Base-by-base conservation (phyloP, 345 rosid genomes). In the Gynandropsis gynandra region DNA sequence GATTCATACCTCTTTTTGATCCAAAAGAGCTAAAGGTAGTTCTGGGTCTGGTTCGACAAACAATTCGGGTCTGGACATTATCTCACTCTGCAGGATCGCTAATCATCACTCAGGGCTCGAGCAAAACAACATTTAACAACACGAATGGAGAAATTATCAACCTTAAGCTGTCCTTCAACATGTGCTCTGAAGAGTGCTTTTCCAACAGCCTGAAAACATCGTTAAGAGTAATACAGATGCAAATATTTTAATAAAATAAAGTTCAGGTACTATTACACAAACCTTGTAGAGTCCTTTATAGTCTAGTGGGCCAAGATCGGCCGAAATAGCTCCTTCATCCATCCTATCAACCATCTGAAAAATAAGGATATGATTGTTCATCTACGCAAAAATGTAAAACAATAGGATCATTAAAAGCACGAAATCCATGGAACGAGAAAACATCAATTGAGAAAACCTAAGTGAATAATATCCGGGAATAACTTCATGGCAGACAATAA, bases 1-100 rank as follows among this genome's bases (percentile, higher is more conserved):
- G 52, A 55, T 52, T 38, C 43, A 38, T 72, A 89, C 97, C 97
- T 89, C 97, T 74, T 81, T 86, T 69, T 89, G 96, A 73, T 89
- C 96, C 54, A 86, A 67, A 61, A 89, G 84, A 14, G 96, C 87
- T 66, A 89, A 71, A 78, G 96, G 97, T 72, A 89, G 62, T 36
- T 89, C 82, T 4, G 90, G 96, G 73, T 89, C 97, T 16, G 97
- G 97, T 72, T 89, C 94, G 40, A 89, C 97, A 75, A 86, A 89
- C 47, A 76, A 72, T 68, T 89, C 95, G 12, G 97, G 97, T 66
- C 80, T 89, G 52, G 97, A 83, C 95, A 86, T 86, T 59, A 89
- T 89, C 74, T 89, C 97, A 68, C 71, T 83, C 97, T 89, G 82
- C 33, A 72, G 14, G 66, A 54, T 47, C 57, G 50, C 17, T 59